Evolutionary conservation across 164 flowering plant genomes (phyloP).

Genomic region (Malania oleifera): DNA sequence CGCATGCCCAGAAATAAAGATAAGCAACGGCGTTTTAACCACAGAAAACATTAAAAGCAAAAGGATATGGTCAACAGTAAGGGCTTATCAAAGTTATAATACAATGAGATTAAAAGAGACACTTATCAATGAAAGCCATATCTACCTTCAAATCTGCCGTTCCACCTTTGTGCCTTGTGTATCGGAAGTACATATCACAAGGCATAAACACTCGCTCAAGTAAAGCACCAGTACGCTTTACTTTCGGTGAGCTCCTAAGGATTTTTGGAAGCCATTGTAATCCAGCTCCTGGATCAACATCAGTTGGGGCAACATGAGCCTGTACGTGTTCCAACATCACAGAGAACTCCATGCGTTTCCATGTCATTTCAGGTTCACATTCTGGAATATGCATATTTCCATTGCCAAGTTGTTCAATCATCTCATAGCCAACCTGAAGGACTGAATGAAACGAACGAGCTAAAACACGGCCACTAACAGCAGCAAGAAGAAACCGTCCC

Average conservation of each 20-base stretch:
- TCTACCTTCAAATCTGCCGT: slow-evolving; percentile 89
- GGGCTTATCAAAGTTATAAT: not conserved
- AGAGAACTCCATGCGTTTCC: slow-evolving; percentile 91
- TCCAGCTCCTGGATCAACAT: slow-evolving; percentile 99
- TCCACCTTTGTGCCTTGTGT: slow-evolving; percentile 98
- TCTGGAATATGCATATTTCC: slow-evolving; percentile 60
- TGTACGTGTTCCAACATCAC: slow-evolving; percentile 99
- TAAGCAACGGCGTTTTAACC: not conserved
- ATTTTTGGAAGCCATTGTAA: slow-evolving; percentile 99
- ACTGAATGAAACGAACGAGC: slow-evolving; percentile 97
- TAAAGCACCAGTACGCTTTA: slow-evolving; percentile 97
- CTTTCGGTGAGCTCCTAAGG: slow-evolving; percentile 82
- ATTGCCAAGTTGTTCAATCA: slow-evolving; percentile 86
- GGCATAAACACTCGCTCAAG: slow-evolving; percentile 99
- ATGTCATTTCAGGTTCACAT: slow-evolving; percentile 84
- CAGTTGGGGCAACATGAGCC: slow-evolving; percentile 99
- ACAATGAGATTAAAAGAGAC: not conserved
- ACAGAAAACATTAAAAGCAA: not conserved
- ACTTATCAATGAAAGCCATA: not conserved
- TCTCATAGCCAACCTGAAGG: slow-evolving; percentile 82
- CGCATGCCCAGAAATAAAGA: not conserved
- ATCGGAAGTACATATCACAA: slow-evolving; percentile 96
- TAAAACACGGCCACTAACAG: slow-evolving; percentile 94
- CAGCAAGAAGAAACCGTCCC: slow-evolving; percentile 99
- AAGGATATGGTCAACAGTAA: not conserved